A percentile compares a stretch with the other conserved stretches of the same genome.
Conservation (phyloP, 179 eudicot genomes). For the Drosera spatulata region DNA sequence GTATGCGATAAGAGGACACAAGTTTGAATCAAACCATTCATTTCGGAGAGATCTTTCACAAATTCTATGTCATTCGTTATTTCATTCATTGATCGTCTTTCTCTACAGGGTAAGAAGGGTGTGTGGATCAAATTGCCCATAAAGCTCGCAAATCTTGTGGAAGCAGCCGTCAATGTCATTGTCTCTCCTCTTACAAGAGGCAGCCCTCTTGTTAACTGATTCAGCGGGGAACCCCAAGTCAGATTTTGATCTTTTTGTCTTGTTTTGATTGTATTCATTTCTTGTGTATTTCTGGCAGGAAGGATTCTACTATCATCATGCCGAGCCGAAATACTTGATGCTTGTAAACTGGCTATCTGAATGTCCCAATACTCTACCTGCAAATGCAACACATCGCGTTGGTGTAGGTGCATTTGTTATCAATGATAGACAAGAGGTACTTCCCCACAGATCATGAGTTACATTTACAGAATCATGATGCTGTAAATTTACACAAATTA, state of each 20-base stretch:
- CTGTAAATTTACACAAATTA: background rate
- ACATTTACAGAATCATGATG: background rate
- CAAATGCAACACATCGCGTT: slow-evolving; percentile 57
- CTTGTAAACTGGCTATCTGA: slow-evolving; percentile 47
- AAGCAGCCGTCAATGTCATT: slow-evolving; percentile 49
- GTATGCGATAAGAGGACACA: too few species aligned
- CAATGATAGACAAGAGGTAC: slow-evolving; percentile 47
- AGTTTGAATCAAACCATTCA: too few species aligned
- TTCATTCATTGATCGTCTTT: background rate
- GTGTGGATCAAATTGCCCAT: slow-evolving; percentile 61
- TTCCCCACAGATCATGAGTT: background rate
- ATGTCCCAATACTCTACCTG: slow-evolving; percentile 30
- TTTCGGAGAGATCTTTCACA: too few species aligned
- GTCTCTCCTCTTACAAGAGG: background rate
- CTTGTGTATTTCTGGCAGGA: slow-evolving; percentile 25
- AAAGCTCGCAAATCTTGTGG: slow-evolving; percentile 45
- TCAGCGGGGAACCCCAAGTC: background rate
- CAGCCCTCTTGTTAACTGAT: background rate
- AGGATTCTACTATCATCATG: slow-evolving; percentile 69
- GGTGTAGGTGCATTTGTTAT: slow-evolving; percentile 48
- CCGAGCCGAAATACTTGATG: slow-evolving; percentile 53
- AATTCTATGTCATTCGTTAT: too few species aligned
- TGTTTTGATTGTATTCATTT: background rate
- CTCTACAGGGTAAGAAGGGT: slow-evolving; percentile 42
- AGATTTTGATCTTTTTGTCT: background rate